Evolutionary conservation across 1,284 basidiomycete species (phyloP).

Genomic region (Grifola frondosa): DNA sequence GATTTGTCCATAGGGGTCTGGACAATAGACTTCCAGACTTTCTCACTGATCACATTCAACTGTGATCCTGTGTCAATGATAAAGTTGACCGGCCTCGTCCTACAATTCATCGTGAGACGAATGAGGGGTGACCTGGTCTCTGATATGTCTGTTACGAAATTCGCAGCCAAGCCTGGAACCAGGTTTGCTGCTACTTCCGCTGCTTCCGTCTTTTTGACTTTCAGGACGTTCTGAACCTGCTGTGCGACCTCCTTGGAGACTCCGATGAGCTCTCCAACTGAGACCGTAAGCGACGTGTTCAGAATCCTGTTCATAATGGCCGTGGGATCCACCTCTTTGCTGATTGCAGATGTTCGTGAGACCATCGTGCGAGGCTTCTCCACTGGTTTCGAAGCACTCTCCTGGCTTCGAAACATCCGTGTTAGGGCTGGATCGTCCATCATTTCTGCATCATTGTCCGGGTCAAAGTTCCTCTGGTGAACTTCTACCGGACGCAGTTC

Average conservation of each 20-base stretch:
- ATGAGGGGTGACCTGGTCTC: background rate
- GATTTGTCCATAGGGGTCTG: conserved; percentile 1
- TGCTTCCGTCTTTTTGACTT: background rate
- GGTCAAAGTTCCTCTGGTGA: background rate
- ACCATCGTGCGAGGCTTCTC: background rate
- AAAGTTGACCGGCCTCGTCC: background rate
- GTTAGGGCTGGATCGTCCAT: conserved; percentile 1
- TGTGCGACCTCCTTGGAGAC: conserved; percentile 2
- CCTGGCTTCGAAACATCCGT: background rate
- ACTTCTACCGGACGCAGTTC: background rate
- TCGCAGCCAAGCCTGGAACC: no score
- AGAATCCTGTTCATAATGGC: conserved; percentile 1
- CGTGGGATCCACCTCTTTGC: background rate
- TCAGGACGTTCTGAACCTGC: background rate
- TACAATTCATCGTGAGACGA: conserved; percentile 1
- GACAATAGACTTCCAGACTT: conserved; percentile 2
- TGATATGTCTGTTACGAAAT: no score
- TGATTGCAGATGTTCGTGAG: no score
- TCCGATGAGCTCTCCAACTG: conserved; percentile 1
- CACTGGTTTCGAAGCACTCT: background rate
- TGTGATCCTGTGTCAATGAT: conserved; percentile 5
- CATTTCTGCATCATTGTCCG: conserved; percentile 2
- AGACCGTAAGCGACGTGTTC: background rate
- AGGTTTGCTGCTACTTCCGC: background rate
- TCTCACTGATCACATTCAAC: conserved; percentile 3